A percentile compares a stretch with the other conserved stretches of the same genome.
phyloP scores from a whole-genome alignment of 257 asterid species.

The Jacaranda copaia region DNA sequence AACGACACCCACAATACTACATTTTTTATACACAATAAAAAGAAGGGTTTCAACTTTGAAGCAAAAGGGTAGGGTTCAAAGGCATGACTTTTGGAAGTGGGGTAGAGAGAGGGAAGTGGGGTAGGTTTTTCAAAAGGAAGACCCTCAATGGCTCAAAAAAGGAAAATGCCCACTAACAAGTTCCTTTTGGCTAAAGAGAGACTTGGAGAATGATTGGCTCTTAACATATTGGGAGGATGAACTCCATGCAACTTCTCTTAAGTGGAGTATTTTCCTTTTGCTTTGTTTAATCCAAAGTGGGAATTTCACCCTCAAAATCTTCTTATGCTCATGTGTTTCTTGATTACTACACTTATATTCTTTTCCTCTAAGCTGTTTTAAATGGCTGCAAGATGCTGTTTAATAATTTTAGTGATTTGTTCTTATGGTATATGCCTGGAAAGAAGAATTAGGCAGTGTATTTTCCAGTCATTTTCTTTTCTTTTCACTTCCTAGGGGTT shows the following conservation, averaged over 20 bases:
- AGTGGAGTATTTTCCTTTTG: slow-evolving; percentile 39
- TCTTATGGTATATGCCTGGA: slow-evolving; percentile 34
- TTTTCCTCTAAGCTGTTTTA: slow-evolving; percentile 36
- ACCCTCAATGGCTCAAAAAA: slow-evolving; percentile 48
- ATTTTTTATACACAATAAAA: background rate
- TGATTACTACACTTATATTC: slow-evolving; percentile 41
- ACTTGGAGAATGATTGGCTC: slow-evolving; percentile 52
- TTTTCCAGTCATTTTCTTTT: slow-evolving; percentile 24
- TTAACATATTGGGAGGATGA: slow-evolving; percentile 58
- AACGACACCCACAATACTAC: slow-evolving; percentile 18
- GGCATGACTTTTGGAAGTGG: slow-evolving; percentile 52
- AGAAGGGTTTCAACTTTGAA: slow-evolving; percentile 14
- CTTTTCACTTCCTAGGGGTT: background rate
- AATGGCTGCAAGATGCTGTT: slow-evolving; percentile 31
- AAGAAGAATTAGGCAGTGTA: slow-evolving; percentile 27
- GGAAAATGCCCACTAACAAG: slow-evolving; percentile 82
- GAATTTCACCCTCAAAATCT: slow-evolving; percentile 17
- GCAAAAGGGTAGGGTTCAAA: slow-evolving; percentile 41
- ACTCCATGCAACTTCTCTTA: slow-evolving; percentile 47
- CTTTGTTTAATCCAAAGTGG: slow-evolving; percentile 33
- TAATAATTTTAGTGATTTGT: slow-evolving; percentile 26
- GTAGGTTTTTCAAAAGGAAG: slow-evolving; percentile 33
- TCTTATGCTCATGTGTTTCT: slow-evolving; percentile 30
- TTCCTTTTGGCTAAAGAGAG: slow-evolving; percentile 49
- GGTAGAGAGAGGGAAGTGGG: slow-evolving; percentile 35